Conservation (phyloP, 2,329 filamentous ascomycete species). For the Diaporthe sp. region DNA sequence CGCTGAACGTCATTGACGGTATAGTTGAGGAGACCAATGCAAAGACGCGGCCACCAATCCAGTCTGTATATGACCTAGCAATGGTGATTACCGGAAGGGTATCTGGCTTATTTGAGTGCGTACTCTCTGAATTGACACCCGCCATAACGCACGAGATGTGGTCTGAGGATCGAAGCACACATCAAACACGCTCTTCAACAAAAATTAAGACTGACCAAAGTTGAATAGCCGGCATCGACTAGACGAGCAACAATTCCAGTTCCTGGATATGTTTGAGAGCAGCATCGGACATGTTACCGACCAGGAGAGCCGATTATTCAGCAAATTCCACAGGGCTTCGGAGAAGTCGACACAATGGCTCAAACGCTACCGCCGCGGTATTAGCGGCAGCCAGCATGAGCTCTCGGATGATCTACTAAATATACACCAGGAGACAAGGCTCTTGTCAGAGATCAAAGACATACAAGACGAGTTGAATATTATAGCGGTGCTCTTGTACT, state of each 20-base stretch:
- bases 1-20: constrained; percentile 73
- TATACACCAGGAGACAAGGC: constrained; percentile 71
- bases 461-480: constrained; percentile 78
- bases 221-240: constrained; percentile 60
- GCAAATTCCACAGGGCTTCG: constrained; percentile 71
- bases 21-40: constrained; percentile 77
- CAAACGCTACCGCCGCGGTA: constrained; percentile 54
- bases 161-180: background rate
- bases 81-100: constrained; percentile 73
- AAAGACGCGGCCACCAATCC: constrained; percentile 71
- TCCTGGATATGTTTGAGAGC: constrained; percentile 77
- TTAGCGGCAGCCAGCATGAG: constrained; percentile 44
- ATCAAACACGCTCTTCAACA: too few relatives aligned
- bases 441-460: constrained; percentile 76
- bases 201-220: background rate
- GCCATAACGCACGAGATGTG: background rate
- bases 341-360: constrained; percentile 69
- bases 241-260: constrained; percentile 72
- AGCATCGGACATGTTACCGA: constrained; percentile 70
- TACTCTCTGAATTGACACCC: background rate
- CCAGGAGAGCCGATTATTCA: constrained; percentile 71
- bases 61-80: constrained; percentile 73
- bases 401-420: constrained; percentile 71
- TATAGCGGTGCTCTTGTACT: constrained; percentile 65
- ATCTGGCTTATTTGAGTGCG: constrained; percentile 69